Percentiles rank a stretch among this genome's conserved stretches.
These are phyloP conservation scores for Saccharomycopsis sp. DNA, from an alignment of 805 yeast genomes.

Conservation along the genomic window DNA sequence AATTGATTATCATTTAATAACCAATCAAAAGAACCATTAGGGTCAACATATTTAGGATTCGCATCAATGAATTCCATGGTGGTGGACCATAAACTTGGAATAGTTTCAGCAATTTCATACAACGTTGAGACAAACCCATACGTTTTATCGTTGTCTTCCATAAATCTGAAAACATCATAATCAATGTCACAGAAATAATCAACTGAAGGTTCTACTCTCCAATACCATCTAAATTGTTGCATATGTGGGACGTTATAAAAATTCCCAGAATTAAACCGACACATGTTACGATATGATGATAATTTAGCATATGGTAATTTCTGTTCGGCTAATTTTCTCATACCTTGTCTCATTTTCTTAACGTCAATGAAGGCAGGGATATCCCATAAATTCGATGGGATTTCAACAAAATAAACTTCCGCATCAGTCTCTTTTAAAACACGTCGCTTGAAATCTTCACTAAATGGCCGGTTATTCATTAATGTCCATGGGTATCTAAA, in stretches of 20 bases:
- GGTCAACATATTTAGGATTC: slow-evolving; percentile 47
- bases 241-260: slow-evolving; percentile 55
- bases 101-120: slow-evolving; percentile 53
- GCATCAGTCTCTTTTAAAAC: slow-evolving; percentile 33
- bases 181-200: slow-evolving; percentile 51
- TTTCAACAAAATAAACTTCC: slow-evolving; percentile 23
- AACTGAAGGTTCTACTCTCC: slow-evolving; percentile 67
- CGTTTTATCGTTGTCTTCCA: slow-evolving; percentile 49
- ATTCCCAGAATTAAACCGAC: slow-evolving; percentile 55
- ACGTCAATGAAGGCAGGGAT: slow-evolving; percentile 52
- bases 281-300: slow-evolving; percentile 62
- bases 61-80: slow-evolving; percentile 45
- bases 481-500: slow-evolving; percentile 67
- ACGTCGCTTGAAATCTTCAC: slow-evolving; percentile 38
- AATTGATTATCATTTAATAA: slow-evolving; percentile 44
- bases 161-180: slow-evolving; percentile 59
- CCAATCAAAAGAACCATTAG: slow-evolving; percentile 49
- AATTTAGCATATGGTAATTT: slow-evolving; percentile 50
- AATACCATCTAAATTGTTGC: slow-evolving; percentile 52
- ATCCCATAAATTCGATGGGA: slow-evolving; percentile 45
- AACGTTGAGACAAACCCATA: slow-evolving; percentile 60
- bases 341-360: slow-evolving; percentile 34
- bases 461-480: slow-evolving; percentile 52
- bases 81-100: slow-evolving; percentile 53
- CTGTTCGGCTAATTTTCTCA: slow-evolving; percentile 35